phyloP scores from a whole-genome alignment of 495 filamentous ascomycete species.

The Emericellopsis terricola region DNA sequence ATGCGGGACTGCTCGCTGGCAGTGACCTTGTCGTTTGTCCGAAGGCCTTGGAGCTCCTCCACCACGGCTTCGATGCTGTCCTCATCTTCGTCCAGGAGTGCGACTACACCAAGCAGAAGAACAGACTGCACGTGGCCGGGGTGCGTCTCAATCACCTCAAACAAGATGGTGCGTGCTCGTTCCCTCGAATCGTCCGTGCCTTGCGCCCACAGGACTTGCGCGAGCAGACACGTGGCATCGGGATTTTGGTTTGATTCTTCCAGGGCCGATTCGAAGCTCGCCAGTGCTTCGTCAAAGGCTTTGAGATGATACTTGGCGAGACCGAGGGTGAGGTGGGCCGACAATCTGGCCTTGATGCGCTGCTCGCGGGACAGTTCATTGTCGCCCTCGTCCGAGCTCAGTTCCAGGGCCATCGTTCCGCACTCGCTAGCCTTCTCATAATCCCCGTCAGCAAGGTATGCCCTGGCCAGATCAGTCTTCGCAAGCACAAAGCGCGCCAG shows the following conservation, averaged over 20 bases:
- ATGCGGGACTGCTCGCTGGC: conserved; percentile 25
- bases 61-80: conserved; percentile 66
- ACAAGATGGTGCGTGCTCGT: conserved; percentile 63
- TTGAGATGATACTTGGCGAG: conserved; percentile 56
- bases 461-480: conserved; percentile 75
- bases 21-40: conserved; percentile 36
- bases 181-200: conserved; percentile 55
- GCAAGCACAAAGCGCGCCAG: conserved; percentile 62
- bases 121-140: conserved; percentile 62
- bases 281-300: conserved; percentile 45
- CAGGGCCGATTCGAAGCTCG: conserved; percentile 66
- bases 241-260: conserved; percentile 60
- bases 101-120: conserved; percentile 64
- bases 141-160: conserved; percentile 51
- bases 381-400: conserved; percentile 43
- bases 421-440: conserved; percentile 52
- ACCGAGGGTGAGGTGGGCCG: conserved; percentile 73
- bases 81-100: conserved; percentile 56
- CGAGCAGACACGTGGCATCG: conserved; percentile 73
- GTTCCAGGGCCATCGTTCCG: conserved; percentile 51
- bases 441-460: conserved; percentile 45
- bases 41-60: conserved; percentile 54
- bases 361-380: conserved; percentile 31
- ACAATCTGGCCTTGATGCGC: conserved; percentile 50
- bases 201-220: conserved; percentile 85